These are phyloP conservation scores for Globisporangium solare DNA, from an alignment of 352 stramenopile genomes.

Conservation along the genomic window DNA sequence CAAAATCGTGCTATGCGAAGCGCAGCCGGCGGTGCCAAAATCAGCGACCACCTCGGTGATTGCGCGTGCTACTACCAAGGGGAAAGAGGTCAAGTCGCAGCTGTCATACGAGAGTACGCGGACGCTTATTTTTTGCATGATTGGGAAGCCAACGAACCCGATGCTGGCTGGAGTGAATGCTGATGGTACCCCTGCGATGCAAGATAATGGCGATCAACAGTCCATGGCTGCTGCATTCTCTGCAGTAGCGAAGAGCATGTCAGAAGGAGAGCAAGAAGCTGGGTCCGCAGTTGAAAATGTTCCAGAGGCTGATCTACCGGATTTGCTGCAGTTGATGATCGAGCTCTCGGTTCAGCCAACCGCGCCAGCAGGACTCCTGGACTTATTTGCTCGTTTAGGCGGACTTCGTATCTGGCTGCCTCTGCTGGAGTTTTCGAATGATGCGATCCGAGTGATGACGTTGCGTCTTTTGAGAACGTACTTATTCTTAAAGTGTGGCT, in stretches of 20 bases:
- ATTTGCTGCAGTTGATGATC: conserved; percentile 74
- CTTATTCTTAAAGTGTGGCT: conserved; percentile 72
- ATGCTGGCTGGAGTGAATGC: conserved; percentile 61
- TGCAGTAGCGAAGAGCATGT: conserved; percentile 46
- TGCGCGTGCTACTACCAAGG: conserved; percentile 35
- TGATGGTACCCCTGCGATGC: conserved; percentile 47
- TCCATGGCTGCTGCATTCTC: conserved; percentile 30
- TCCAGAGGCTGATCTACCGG: conserved; percentile 60
- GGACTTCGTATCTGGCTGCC: conserved; percentile 81
- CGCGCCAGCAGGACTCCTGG: conserved; percentile 60
- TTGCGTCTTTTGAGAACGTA: conserved; percentile 75
- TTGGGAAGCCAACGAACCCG: conserved; percentile 73
- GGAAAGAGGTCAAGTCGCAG: conserved; percentile 64
- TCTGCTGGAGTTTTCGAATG: conserved; percentile 66
- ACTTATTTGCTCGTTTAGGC: conserved; percentile 70
- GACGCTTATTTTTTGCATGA: conserved; percentile 84
- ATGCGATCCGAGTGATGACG: conserved; percentile 77
- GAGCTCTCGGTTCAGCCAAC: conserved; percentile 71
- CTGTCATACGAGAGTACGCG: conserved; percentile 81
- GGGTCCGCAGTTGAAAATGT: conserved; percentile 73
- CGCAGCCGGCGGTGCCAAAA: conserved; percentile 38
- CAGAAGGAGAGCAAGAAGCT: conserved; percentile 63
- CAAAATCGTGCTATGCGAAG: conserved; percentile 75
- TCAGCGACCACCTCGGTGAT: conserved; percentile 42
- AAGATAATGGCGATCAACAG: conserved; percentile 37